These are phyloP conservation scores for Kwoniella pini DNA, from an alignment of 768 basidiomycete genomes.

Conservation along the genomic window DNA sequence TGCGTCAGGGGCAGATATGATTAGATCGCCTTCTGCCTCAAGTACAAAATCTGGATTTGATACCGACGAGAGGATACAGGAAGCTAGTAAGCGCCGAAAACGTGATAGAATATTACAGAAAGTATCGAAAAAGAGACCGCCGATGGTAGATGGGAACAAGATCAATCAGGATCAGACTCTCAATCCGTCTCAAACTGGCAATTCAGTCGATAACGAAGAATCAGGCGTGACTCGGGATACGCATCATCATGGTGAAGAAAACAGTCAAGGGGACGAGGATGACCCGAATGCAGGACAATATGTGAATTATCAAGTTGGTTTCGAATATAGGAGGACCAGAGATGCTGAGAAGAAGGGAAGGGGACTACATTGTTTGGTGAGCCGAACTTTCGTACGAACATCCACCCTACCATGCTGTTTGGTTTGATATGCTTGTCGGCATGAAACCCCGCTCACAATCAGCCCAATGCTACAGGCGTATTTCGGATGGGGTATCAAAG, in stretches of 20 bases:
- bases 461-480: slow-evolving; percentile 30
- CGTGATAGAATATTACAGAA: slow-evolving; percentile 36
- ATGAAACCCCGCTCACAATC: too few species aligned
- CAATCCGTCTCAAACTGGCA: neutral
- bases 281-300: slow-evolving; percentile 46
- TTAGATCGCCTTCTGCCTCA: slow-evolving; percentile 9
- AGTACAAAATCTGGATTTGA: neutral
- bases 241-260: slow-evolving; percentile 17
- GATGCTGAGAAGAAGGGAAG: slow-evolving; percentile 35
- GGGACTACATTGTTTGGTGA: slow-evolving; percentile 47
- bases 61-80: slow-evolving; percentile 13
- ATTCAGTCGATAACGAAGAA: neutral
- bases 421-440: too few species aligned
- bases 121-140: slow-evolving; percentile 23
- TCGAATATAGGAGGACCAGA: slow-evolving; percentile 44
- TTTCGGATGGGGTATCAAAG: slow-evolving; percentile 53
- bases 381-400: neutral
- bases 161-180: neutral
- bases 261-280: slow-evolving; percentile 34
- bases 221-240: neutral
- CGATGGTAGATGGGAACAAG: slow-evolving; percentile 1
- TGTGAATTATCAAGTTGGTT: slow-evolving; percentile 53
- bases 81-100: slow-evolving; percentile 27
- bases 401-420: too few species aligned
- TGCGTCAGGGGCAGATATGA: slow-evolving; percentile 3